phyloP scores from a whole-genome alignment of 148 eudicot species.

The Polygonum aviculare region DNA sequence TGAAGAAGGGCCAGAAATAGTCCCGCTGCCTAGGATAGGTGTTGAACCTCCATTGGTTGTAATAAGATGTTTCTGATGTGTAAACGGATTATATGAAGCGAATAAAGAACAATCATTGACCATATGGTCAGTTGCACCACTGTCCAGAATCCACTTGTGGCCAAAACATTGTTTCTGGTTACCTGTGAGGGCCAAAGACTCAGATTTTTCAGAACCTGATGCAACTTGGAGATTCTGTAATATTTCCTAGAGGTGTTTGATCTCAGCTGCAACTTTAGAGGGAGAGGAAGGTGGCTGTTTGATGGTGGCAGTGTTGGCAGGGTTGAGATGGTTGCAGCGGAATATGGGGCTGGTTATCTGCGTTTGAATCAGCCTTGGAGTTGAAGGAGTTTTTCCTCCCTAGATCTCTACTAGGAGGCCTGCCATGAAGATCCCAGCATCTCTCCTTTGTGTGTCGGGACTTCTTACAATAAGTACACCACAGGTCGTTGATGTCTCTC shows the following conservation, averaged over 20 bases:
- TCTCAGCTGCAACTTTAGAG: neutral
- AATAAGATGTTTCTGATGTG: neutral
- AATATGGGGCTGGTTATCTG: no score
- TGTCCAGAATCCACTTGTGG: neutral
- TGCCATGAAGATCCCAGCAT: neutral
- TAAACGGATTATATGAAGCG: neutral
- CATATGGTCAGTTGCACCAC: neutral
- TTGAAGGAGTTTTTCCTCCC: neutral
- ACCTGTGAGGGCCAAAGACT: neutral
- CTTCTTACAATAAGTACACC: neutral
- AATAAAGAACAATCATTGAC: neutral
- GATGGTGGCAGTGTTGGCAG: neutral
- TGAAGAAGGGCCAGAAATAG: neutral
- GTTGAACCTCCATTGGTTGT: neutral
- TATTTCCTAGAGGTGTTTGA: neutral
- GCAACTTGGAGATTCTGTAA: neutral
- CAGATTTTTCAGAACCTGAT: neutral
- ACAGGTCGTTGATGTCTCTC: neutral
- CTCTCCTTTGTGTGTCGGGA: neutral
- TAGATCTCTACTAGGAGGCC: neutral
- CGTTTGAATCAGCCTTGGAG: neutral
- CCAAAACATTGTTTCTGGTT: neutral
- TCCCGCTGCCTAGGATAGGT: neutral
- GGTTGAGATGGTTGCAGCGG: neutral
- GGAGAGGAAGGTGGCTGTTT: neutral